Base-by-base conservation (phyloP, 495 filamentous ascomycete species). In the Penicillium mononematosum region DNA sequence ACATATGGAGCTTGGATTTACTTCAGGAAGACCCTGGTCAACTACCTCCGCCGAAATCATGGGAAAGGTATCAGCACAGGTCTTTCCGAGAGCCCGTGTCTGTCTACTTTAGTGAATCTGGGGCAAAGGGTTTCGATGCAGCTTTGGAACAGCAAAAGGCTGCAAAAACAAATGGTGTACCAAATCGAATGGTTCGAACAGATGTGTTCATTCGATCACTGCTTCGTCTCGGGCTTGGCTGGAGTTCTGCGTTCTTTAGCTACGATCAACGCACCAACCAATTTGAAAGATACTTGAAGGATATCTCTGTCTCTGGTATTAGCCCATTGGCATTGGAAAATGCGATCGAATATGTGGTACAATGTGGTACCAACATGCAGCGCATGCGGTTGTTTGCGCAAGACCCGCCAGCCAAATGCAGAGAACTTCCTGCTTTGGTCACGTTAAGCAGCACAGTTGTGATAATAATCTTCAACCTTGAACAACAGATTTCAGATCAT, bases 71-170 rank as follows among this genome's bases (percentile, higher is more conserved):
- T 65, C 72, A 80, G 10, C 57, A 81, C 41, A 62, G 62, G 11
- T 44, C 60, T 8, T 74, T 71, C 39, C 60, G 69, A 16, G 80
- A 84, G 53, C 73, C 68, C 0, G 62, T 67, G 25, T 81, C 85
- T 17, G 72, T 82, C 41, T 92, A 93, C 56, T 78, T 96, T 32
- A 90, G 85, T 4, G 93, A 97, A 68, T 85, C 87, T 12, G 89
- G 91, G 0, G 77, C 89, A 2, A 70, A 70, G 20, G 82, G 83
- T 3, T 92, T 93, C 53, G 91, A 96, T 73, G 85, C 88, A 7
- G 81, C 78, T 14, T 50, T 91, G 16, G 74, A 67, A 49, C 66
- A 71, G 20, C 53, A 70, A 46, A 55, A 38, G n/a, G 47, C 46
- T 0, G 36, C 19, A 11, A 62, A 45, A 22, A 59, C 49, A 5